These are phyloP conservation scores for Yamadazyma mexicana DNA, from an alignment of 1,139 yeast species.

Conservation along the genomic window DNA sequence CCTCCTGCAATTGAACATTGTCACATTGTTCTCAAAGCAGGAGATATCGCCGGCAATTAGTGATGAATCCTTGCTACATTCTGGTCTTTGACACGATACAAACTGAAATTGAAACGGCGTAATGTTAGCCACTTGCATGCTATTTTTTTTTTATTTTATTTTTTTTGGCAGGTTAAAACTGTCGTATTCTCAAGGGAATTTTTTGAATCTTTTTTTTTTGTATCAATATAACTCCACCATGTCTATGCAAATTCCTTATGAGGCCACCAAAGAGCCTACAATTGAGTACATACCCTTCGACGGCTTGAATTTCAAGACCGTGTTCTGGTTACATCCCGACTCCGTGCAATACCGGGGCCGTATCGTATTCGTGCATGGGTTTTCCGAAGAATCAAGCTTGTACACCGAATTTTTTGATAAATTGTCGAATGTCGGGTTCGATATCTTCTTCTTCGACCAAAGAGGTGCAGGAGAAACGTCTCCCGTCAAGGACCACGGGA, in stretches of 20 bases:
- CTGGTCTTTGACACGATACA: neutral
- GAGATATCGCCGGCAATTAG: too few species aligned
- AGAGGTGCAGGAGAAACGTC: slow-evolving; percentile 86
- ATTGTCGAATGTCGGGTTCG: slow-evolving; percentile 63
- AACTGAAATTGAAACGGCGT: too few species aligned
- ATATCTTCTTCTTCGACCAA: slow-evolving; percentile 77
- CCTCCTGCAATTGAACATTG: too few species aligned
- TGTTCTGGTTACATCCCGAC: slow-evolving; percentile 40
- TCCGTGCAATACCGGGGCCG: slow-evolving; percentile 49
- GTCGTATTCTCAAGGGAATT: neutral
- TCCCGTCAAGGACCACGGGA: slow-evolving; percentile 58
- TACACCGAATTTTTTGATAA: slow-evolving; percentile 63
- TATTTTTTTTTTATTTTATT: too few species aligned
- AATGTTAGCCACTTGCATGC: too few species aligned
- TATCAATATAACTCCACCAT: neutral
- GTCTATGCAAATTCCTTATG: slow-evolving; percentile 30
- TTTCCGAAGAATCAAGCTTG: slow-evolving; percentile 60
- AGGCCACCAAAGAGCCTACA: slow-evolving; percentile 31
- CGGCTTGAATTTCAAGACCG: slow-evolving; percentile 41
- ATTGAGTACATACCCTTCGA: slow-evolving; percentile 30
- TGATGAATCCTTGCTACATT: too few species aligned
- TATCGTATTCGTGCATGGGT: slow-evolving; percentile 75
- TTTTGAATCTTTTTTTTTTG: too few species aligned
- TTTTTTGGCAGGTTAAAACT: too few species aligned
- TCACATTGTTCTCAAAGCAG: neutral